These are phyloP conservation scores for Coniferiporia sulphurascens DNA, from an alignment of 1,284 basidiomycete genomes.

Conservation along the genomic window DNA sequence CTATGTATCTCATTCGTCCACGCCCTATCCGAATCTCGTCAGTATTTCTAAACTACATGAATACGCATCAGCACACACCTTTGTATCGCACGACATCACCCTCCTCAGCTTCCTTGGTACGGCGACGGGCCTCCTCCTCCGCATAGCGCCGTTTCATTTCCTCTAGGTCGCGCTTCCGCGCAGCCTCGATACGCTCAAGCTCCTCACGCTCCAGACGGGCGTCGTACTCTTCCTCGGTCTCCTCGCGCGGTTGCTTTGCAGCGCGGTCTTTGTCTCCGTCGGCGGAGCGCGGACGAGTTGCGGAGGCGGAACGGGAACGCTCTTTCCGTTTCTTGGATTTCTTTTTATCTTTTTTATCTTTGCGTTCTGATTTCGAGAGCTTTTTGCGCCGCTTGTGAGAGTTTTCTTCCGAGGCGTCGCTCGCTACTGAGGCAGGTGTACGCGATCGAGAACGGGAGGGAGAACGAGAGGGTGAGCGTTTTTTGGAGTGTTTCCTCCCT, in stretches of 20 bases:
- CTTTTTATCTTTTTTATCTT: constrained; percentile 27
- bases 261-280: constrained; percentile 18
- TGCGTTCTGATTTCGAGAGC: constrained; percentile 26
- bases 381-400: constrained; percentile 29
- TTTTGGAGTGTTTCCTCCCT: constrained; percentile 20
- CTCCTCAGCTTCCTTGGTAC: constrained; percentile 28
- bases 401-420: constrained; percentile 21
- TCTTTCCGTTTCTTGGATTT: constrained; percentile 23
- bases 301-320: constrained; percentile 20
- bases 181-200: constrained; percentile 49
- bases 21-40: constrained; percentile 35
- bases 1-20: constrained; percentile 63
- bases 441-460: constrained; percentile 25
- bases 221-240: constrained; percentile 61
- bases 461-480: constrained; percentile 25
- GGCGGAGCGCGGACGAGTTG: constrained; percentile 3
- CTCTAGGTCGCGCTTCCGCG: constrained; percentile 44
- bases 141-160: constrained; percentile 40
- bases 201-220: constrained; percentile 67
- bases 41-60: too few species aligned
- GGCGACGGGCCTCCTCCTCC: constrained; percentile 25
- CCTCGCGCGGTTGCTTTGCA: constrained; percentile 42
- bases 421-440: constrained; percentile 13
- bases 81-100: constrained; percentile 53
- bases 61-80: constrained; percentile 33